phyloP scores from a whole-genome alignment of 1,284 basidiomycete genomes.

The Retiboletus flavoniger region DNA sequence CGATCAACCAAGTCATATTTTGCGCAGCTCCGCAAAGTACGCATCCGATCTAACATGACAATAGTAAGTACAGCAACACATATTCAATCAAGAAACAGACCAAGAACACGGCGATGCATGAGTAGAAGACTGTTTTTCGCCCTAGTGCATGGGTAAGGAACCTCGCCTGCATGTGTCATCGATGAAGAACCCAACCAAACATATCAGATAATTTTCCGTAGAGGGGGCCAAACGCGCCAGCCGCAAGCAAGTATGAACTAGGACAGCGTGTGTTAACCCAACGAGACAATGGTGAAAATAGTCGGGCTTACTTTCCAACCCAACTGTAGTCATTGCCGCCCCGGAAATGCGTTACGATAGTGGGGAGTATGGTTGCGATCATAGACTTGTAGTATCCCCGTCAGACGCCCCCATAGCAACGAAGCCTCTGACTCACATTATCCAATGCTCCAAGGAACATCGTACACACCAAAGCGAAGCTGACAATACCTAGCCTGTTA shows the following conservation, averaged over 20 bases:
- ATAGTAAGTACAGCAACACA: not conserved
- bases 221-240: slow-evolving; percentile 62
- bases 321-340: slow-evolving; percentile 70
- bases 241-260: slow-evolving; percentile 73
- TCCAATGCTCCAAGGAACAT: slow-evolving; percentile 62
- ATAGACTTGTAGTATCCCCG: slow-evolving; percentile 51
- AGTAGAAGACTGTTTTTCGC: slow-evolving; percentile 72
- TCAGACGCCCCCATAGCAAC: not conserved
- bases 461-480: slow-evolving; percentile 50
- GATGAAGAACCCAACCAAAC: slow-evolving; percentile 32
- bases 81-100: slow-evolving; percentile 36
- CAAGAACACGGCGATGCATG: slow-evolving; percentile 69
- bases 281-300: not conserved
- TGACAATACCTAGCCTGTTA: slow-evolving; percentile 55
- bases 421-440: slow-evolving; percentile 39
- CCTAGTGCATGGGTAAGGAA: slow-evolving; percentile 37
- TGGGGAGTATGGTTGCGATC: slow-evolving; percentile 73
- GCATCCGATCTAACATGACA: slow-evolving; percentile 57
- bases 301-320: slow-evolving; percentile 63
- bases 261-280: not conserved
- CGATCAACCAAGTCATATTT: slow-evolving; percentile 71
- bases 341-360: slow-evolving; percentile 67
- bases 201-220: slow-evolving; percentile 77
- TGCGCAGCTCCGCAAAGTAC: slow-evolving; percentile 83
- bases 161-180: slow-evolving; percentile 51